These are phyloP conservation scores for Candida morakotiae DNA, from an alignment of 805 yeast species.

Conservation along the genomic window DNA sequence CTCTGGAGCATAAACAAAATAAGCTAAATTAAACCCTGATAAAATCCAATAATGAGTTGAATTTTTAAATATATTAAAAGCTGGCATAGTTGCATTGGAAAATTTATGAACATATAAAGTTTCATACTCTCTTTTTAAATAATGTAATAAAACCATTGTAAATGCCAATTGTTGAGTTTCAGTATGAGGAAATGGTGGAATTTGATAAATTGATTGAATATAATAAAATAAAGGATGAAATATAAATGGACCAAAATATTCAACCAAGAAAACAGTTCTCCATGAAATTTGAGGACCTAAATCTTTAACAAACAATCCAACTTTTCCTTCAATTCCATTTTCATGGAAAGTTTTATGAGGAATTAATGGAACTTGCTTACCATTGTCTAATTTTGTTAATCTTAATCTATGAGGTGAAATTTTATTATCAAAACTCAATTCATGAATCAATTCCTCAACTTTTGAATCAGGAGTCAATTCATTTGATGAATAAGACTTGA, in stretches of 20 bases:
- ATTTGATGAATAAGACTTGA: constrained; percentile 46
- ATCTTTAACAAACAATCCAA: constrained; percentile 69
- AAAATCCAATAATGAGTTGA: constrained; percentile 91
- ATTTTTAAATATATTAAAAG: constrained; percentile 82
- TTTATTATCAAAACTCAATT: constrained; percentile 40
- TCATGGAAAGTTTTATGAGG: constrained; percentile 40
- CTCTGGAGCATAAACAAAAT: constrained; percentile 40
- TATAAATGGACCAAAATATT: constrained; percentile 85
- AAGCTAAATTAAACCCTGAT: constrained; percentile 60
- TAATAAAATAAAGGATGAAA: constrained; percentile 70
- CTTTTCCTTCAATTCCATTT: constrained; percentile 39
- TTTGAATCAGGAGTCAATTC: constrained; percentile 27
- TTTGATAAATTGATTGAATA: constrained; percentile 15
- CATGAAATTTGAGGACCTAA: constrained; percentile 91
- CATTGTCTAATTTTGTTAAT: constrained; percentile 15
- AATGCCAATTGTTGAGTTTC: constrained; percentile 52
- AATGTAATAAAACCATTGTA: constrained; percentile 65
- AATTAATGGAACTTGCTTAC: constrained; percentile 21
- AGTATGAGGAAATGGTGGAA: constrained; percentile 36
- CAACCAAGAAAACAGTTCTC: constrained; percentile 85
- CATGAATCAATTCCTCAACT: constrained; percentile 40
- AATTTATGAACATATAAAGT: constrained; percentile 81
- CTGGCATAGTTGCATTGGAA: constrained; percentile 90
- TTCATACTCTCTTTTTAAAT: constrained; percentile 83
- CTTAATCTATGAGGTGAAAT: constrained; percentile 32